Evolutionary conservation across 2,329 filamentous ascomycete species (phyloP).

Genomic region (Colletotrichum sp.): DNA sequence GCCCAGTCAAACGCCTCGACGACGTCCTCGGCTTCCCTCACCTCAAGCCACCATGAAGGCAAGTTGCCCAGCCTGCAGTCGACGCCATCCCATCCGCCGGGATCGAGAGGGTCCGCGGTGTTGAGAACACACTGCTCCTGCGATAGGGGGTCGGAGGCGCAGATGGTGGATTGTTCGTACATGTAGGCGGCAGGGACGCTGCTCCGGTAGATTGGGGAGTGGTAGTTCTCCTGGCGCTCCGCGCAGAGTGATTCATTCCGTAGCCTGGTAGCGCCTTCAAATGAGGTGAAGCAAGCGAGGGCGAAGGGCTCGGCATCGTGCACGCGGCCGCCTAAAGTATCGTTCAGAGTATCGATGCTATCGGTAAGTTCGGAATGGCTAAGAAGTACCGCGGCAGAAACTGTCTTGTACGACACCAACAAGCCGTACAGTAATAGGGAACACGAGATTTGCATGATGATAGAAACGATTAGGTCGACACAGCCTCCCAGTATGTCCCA

Average conservation of each 20-base stretch:
- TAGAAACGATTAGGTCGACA: too few species aligned
- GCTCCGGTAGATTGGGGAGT: not conserved
- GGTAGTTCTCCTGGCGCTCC: not conserved
- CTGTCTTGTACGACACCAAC: too few species aligned
- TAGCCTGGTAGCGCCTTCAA: accelerated
- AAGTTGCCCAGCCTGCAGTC: not conserved
- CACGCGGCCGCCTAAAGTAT: not conserved
- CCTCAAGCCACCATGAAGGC: not conserved
- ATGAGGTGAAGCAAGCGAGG: not conserved
- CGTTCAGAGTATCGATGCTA: not conserved
- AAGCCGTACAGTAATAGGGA: not conserved
- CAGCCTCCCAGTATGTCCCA: too few species aligned
- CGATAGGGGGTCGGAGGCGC: not conserved
- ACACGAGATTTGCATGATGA: too few species aligned
- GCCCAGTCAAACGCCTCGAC: not conserved
- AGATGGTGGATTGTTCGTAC: not conserved
- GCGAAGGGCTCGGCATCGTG: accelerated
- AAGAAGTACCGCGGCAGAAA: too few species aligned
- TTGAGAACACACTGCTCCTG: not conserved
- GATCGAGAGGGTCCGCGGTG: not conserved
- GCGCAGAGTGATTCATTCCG: not conserved
- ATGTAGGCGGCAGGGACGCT: not conserved
- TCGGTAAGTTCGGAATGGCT: too few species aligned
- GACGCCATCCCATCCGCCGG: not conserved
- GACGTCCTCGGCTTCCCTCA: not conserved